Base-by-base conservation (phyloP, 1,284 basidiomycete genomes). In the Sporisorium reilianum region DNA sequence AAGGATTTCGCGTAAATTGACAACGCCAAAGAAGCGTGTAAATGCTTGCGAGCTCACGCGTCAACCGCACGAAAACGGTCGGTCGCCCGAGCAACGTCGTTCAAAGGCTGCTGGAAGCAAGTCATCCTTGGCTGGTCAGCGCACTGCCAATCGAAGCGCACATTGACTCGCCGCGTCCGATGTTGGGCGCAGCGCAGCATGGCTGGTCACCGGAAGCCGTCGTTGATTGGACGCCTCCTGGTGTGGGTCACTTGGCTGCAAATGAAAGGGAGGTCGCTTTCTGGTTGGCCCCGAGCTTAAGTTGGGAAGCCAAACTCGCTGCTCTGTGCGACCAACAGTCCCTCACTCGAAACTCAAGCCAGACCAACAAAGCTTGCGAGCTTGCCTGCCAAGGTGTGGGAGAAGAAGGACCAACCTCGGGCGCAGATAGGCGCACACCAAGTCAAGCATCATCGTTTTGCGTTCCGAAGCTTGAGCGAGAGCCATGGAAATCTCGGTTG, bases 51-150 rank as follows among this genome's bases (percentile, higher is more conserved):
- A 45, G 26, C 20, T 48, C 53, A 70, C 67, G 67, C 67, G 67
- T 70, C 62, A 70, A 45, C 50, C 67, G 67, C 59, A 58, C 67
- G 67, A 64, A 70, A 70, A 60, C 57, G 44, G 14, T 32, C 14
- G 10, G 16, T 38, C 38, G 25, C 14, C 12, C 30, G 6, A 22
- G 16, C 6, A 14, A 14, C 11, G 6, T 25, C 9, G 2, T 41
- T 9, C n/a, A n/a, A n/a, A n/a, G n/a, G n/a, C n/a, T n/a, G n/a
- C n/a, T n/a, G n/a, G n/a, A n/a, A n/a, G n/a, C n/a, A n/a, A n/a
- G n/a, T n/a, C n/a, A n/a, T n/a, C n/a, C n/a, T n/a, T n/a, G n/a
- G n/a, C n/a, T n/a, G n/a, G n/a, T n/a, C n/a, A n/a, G n/a, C 28
- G 46, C 46, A 20, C n/a, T 16, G 25, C n/a, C 30, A 18, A 14